Percentiles rank a stretch among this genome's conserved stretches.
These are phyloP conservation scores for Phenoliferia sp. DNA, from an alignment of 1,284 basidiomycete genomes.

Conservation along the genomic window DNA sequence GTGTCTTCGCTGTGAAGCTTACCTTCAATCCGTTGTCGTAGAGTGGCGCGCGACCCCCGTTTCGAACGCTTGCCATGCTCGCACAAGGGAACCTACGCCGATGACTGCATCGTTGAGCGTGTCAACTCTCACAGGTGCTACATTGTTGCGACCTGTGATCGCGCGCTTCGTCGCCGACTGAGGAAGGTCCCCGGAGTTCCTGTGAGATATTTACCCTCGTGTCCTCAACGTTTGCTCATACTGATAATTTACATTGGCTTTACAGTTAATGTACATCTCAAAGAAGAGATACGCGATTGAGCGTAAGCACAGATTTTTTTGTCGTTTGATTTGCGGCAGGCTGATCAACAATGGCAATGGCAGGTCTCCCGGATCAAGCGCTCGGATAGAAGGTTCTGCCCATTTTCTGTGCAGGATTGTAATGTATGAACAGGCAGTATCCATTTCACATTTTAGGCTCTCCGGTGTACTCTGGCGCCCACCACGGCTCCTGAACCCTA, in stretches of 20 bases:
- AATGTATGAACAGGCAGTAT: too few relatives aligned
- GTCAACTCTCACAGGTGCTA: conserved; percentile 94
- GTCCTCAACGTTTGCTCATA: not conserved
- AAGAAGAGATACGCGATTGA: conserved; percentile 86
- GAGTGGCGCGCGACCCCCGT: conserved; percentile 91
- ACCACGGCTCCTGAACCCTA: too few relatives aligned
- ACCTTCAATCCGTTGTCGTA: conserved; percentile 39
- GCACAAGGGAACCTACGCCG: conserved; percentile 93
- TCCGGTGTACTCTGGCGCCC: too few relatives aligned
- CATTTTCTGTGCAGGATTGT: too few relatives aligned
- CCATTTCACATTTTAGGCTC: too few relatives aligned
- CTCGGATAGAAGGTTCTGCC: too few relatives aligned
- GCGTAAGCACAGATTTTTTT: too few relatives aligned
- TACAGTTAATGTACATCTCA: conserved; percentile 83
- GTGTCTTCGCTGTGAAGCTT: not conserved
- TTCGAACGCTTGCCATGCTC: conserved; percentile 91
- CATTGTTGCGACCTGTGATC: conserved; percentile 96
- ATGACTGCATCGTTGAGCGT: conserved; percentile 95
- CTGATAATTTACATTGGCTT: not conserved
- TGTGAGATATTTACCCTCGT: conserved; percentile 19
- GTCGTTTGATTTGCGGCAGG: too few relatives aligned
- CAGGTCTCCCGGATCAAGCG: conserved; percentile 1
- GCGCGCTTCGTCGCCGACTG: conserved; percentile 85
- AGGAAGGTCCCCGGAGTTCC: conserved; percentile 92
- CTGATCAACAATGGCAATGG: too few relatives aligned